A percentile compares a stretch with the other conserved stretches of the same genome.
Conservation (phyloP, 768 basidiomycete genomes). For the Mrakia blollopis region DNA sequence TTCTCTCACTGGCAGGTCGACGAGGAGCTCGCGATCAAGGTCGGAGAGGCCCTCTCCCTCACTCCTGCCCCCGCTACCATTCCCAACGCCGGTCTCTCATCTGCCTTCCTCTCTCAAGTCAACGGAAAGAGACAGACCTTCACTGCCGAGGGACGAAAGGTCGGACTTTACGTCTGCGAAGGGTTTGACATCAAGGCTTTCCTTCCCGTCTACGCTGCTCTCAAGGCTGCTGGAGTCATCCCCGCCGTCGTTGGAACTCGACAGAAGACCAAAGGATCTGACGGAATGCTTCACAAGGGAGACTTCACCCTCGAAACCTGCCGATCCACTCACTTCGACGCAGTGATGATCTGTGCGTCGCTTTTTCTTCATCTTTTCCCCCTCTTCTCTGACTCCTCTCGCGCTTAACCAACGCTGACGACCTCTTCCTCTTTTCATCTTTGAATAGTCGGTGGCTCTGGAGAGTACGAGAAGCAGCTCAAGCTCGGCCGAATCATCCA, state of each 20-base stretch:
- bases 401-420: background rate
- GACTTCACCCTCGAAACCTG: slow-evolving; percentile 57
- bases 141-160: slow-evolving; percentile 52
- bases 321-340: slow-evolving; percentile 79
- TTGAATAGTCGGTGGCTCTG: slow-evolving; percentile 53
- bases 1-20: slow-evolving; percentile 57
- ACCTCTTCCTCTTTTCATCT: background rate
- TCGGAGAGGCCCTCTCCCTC: slow-evolving; percentile 53
- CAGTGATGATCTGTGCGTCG: slow-evolving; percentile 57
- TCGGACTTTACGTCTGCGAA: slow-evolving; percentile 71
- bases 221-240: slow-evolving; percentile 25
- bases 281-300: slow-evolving; percentile 47
- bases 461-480: slow-evolving; percentile 55
- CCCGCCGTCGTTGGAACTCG: slow-evolving; percentile 20
- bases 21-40: slow-evolving; percentile 62
- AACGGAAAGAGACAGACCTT: too few relatives aligned
- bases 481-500: slow-evolving; percentile 69
- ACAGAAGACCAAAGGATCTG: slow-evolving; percentile 36
- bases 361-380: too few relatives aligned
- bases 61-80: slow-evolving; percentile 51
- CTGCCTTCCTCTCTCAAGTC: slow-evolving; percentile 57
- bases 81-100: slow-evolving; percentile 58
- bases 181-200: slow-evolving; percentile 70
- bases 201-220: slow-evolving; percentile 52
- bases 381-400: too few relatives aligned